Evolutionary conservation across 495 filamentous ascomycete species (phyloP).

Genomic region (Penicillium paxilli): DNA sequence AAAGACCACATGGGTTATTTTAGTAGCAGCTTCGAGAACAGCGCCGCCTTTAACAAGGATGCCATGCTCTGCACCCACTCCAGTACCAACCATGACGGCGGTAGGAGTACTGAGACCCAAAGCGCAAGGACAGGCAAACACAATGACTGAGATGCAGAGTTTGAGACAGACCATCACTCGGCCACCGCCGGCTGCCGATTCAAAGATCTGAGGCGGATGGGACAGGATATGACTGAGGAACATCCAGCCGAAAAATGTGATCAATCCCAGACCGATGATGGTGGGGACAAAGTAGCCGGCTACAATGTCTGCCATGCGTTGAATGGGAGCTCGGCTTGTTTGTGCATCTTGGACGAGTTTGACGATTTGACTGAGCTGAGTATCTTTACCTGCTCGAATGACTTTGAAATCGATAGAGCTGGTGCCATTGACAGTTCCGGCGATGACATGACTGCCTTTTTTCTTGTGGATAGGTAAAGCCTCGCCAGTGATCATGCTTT

Average conservation of each 20-base stretch:
- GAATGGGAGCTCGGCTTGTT: conserved; percentile 91
- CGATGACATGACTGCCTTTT: conserved; percentile 77
- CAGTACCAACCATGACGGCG: conserved; percentile 98
- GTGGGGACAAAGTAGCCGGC: conserved; percentile 94
- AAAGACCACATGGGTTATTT: conserved; percentile 91
- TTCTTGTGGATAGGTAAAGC: conserved; percentile 88
- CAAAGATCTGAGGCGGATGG: conserved; percentile 88
- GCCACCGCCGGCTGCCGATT: conserved; percentile 76
- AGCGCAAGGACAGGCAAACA: conserved; percentile 96
- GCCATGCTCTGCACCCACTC: conserved; percentile 93
- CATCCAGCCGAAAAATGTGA: conserved; percentile 95
- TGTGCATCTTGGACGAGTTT: conserved; percentile 96
- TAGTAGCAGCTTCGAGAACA: conserved; percentile 88
- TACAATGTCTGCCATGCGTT: conserved; percentile 86
- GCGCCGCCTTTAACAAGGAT: conserved; percentile 97
- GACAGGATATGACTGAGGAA: conserved; percentile 80
- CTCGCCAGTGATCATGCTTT: conserved; percentile 99
- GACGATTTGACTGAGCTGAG: conserved; percentile 96
- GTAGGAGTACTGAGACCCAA: conserved; percentile 93
- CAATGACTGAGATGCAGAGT: conserved; percentile 97
- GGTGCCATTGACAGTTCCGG: conserved; percentile 95
- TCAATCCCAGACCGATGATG: conserved; percentile 78
- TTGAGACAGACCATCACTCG: conserved; percentile 95
- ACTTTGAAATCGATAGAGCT: conserved; percentile 92
- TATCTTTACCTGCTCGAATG: conserved; percentile 89